Base-by-base conservation (phyloP, 2,329 filamentous ascomycete species). In the Xylaria sp. region DNA sequence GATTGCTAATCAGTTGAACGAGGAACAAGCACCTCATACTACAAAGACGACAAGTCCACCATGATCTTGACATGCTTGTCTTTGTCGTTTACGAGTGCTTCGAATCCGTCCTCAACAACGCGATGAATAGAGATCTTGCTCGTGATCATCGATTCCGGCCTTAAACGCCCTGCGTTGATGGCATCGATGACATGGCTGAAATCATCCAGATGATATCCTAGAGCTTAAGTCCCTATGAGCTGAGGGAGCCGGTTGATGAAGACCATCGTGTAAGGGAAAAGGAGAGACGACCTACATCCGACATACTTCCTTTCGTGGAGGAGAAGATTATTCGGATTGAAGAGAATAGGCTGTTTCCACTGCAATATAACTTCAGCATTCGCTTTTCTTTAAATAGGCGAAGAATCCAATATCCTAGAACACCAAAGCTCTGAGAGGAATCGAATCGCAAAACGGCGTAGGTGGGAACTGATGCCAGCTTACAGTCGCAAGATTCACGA, bases 21-120 rank as follows among this genome's bases (percentile, higher is more conserved):
- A 15, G 39, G 13, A 46, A 1, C 34, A 37, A 37, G 12, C 10
- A 63, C 13, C 20, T 34, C 28, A 28, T 28, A 28, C 28, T 50
- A 70, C 41, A 9, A 32, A 48, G 60, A 28, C n/a, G 63, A 44
- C 32, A 74, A 32, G 55, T 89, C 84, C 1, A 91, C 86, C 55
- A 91, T 72, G 37, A 91, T 87, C 79, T 91, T 91, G 34, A 90
- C 87, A 73, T 90, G 87, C 63, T 84, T 86, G 55, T 90, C 87
- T 74, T 88, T 89, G 70, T 90, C 84, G 7, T 86, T 78, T 41
- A 90, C 85, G 64, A 91, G 78, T 0, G 86, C 82, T 65, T 85
- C 82, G 71, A 90, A 87, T 0, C 88, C 89, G 46, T 86, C 82
- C 41, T 89, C 83, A 0, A 89, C 86, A 12, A 90, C 78, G 20